These are phyloP conservation scores for Fusarium equiseti DNA, from an alignment of 2,329 filamentous ascomycete genomes.

Conservation along the genomic window DNA sequence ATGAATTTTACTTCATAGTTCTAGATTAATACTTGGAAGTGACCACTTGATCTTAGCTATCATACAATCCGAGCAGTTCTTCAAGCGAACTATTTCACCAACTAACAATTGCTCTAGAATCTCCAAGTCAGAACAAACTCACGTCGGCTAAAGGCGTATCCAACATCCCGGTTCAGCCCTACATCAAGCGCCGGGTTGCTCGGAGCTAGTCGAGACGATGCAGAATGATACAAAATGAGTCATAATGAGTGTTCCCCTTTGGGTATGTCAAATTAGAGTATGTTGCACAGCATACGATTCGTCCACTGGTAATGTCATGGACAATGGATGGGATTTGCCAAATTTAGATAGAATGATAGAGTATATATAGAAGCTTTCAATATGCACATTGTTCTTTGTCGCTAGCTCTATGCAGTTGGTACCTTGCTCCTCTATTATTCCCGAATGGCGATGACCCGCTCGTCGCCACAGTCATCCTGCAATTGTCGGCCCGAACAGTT, in stretches of 20 bases:
- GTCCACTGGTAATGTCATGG: rapidly evolving
- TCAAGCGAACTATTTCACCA: not conserved
- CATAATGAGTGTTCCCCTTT: constrained; percentile 1
- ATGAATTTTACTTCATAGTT: rapidly evolving
- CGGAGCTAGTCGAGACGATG: not conserved
- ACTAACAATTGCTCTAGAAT: too few relatives aligned
- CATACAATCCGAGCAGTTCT: not conserved
- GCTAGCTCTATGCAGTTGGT: not conserved
- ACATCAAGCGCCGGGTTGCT: not conserved
- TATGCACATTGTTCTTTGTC: not conserved
- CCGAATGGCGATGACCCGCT: not conserved
- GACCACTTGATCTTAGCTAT: not conserved
- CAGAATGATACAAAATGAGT: constrained; percentile 9
- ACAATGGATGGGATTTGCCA: too few relatives aligned
- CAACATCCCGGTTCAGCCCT: not conserved
- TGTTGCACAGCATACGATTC: not conserved
- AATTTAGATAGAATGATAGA: not conserved
- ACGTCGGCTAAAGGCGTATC: not conserved
- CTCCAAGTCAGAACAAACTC: not conserved
- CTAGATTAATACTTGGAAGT: rapidly evolving
- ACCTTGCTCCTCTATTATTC: not conserved
- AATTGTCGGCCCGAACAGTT: constrained; percentile 3
- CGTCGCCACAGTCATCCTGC: not conserved
- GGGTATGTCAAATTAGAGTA: not conserved
- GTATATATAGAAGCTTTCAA: not conserved